phyloP scores from a whole-genome alignment of 2,329 filamentous ascomycete species.

The Saccharata proteae region DNA sequence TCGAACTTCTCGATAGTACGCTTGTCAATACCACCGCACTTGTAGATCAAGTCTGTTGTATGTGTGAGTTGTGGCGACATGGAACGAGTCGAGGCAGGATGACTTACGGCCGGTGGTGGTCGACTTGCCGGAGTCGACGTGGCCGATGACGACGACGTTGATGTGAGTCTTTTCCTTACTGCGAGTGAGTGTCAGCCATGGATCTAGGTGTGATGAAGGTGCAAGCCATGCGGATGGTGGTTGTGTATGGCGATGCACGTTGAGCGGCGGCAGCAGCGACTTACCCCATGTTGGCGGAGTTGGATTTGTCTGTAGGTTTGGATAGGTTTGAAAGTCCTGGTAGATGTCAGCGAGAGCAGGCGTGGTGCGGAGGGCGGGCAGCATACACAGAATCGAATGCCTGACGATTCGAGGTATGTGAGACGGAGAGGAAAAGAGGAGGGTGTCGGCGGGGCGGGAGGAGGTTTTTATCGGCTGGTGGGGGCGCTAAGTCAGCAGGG shows the following conservation, averaged over 20 bases:
- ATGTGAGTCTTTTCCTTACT: slow-evolving; percentile 97
- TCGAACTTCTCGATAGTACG: slow-evolving; percentile 99
- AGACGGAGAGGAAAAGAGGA: slow-evolving; percentile 9
- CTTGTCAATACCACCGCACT: slow-evolving; percentile 99
- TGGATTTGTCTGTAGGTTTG: slow-evolving; percentile 21
- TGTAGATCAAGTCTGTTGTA: slow-evolving; percentile 87
- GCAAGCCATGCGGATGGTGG: too few species aligned
- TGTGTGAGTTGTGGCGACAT: slow-evolving; percentile 19
- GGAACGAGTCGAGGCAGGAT: slow-evolving; percentile 18
- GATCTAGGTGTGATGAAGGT: slow-evolving; percentile 9
- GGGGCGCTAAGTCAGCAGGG: slow-evolving; percentile 10
- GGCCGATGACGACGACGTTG: slow-evolving; percentile 94
- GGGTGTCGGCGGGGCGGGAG: slow-evolving; percentile 7
- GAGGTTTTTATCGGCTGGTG: slow-evolving; percentile 10
- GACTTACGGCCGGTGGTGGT: slow-evolving; percentile 75
- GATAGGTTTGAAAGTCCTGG: slow-evolving; percentile 19
- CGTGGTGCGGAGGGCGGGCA: neutral
- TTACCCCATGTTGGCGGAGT: slow-evolving; percentile 50
- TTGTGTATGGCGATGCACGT: slow-evolving; percentile 11
- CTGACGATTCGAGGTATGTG: slow-evolving; percentile 16
- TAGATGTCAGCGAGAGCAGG: slow-evolving; percentile 4
- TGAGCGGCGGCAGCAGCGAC: slow-evolving; percentile 20
- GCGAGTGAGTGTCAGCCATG: slow-evolving; percentile 25
- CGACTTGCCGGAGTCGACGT: slow-evolving; percentile 99
- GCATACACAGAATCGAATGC: slow-evolving; percentile 15